A percentile compares a stretch with the other conserved stretches of the same genome.
These are phyloP conservation scores for Aspergillus pseudoviridinutans DNA, from an alignment of 2,329 filamentous ascomycete species.

Conservation along the genomic window DNA sequence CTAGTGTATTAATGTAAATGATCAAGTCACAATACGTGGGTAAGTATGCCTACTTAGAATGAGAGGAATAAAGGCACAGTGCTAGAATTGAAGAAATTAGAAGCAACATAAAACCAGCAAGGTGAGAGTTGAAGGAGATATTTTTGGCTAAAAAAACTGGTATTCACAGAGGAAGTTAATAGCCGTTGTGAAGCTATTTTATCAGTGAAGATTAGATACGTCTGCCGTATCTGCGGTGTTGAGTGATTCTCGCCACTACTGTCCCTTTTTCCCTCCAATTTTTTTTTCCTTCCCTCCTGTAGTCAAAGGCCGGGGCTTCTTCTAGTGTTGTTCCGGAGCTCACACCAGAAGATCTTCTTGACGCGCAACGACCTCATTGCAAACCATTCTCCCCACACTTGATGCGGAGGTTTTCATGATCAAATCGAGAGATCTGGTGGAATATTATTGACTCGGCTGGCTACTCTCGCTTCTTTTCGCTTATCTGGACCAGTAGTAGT, in stretches of 20 bases:
- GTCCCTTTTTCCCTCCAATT: not conserved
- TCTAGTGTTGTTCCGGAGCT: slow-evolving; percentile 17
- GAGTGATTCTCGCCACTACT: slow-evolving; percentile 5
- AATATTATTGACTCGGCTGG: slow-evolving; percentile 20
- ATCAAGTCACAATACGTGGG: not conserved
- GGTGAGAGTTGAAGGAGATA: not conserved
- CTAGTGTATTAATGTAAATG: not conserved
- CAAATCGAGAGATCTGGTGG: slow-evolving; percentile 20
- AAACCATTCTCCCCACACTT: slow-evolving; percentile 7
- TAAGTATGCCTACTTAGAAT: not conserved
- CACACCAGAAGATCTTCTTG: slow-evolving; percentile 8
- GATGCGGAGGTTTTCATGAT: slow-evolving; percentile 18
- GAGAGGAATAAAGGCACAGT: not conserved
- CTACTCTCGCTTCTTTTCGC: slow-evolving; percentile 21
- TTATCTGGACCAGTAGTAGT: slow-evolving; percentile 16
- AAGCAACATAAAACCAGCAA: not conserved
- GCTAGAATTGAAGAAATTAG: not conserved
- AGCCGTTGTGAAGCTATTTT: not conserved
- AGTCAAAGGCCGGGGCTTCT: slow-evolving; percentile 12
- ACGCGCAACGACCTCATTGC: slow-evolving; percentile 17
- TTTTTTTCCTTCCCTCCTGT: slow-evolving; percentile 5
- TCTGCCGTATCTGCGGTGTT: not conserved
- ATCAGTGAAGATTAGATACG: not conserved
- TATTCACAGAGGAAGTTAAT: not conserved
- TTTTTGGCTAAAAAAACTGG: not conserved